These are phyloP conservation scores for Cytospora mali DNA, from an alignment of 2,329 filamentous ascomycete species.

Conservation along the genomic window DNA sequence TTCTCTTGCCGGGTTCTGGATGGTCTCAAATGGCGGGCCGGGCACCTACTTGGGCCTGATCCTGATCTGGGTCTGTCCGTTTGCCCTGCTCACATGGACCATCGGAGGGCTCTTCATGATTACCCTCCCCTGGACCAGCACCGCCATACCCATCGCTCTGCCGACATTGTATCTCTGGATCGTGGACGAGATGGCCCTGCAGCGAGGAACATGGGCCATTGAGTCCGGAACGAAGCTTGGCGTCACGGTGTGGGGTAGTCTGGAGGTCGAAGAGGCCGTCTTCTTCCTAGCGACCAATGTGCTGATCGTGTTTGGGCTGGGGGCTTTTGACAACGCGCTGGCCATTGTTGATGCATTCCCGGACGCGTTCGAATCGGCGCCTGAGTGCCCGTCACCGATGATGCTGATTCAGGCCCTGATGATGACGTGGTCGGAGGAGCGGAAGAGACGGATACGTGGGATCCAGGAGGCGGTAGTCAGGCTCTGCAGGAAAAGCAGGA, in stretches of 20 bases:
- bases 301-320: slow-evolving; percentile 69
- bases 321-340: slow-evolving; percentile 70
- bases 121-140: slow-evolving; percentile 59
- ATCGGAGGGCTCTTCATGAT: slow-evolving; percentile 67
- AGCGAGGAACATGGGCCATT: slow-evolving; percentile 73
- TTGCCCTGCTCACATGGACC: slow-evolving; percentile 65
- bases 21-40: slow-evolving; percentile 48
- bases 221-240: slow-evolving; percentile 68
- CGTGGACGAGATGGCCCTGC: slow-evolving; percentile 69
- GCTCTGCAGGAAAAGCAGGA: slow-evolving; percentile 67
- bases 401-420: slow-evolving; percentile 56
- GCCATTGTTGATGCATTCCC: slow-evolving; percentile 68
- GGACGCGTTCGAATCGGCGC: slow-evolving; percentile 53
- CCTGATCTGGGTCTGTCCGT: slow-evolving; percentile 67
- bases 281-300: slow-evolving; percentile 74
- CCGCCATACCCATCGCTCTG: slow-evolving; percentile 59
- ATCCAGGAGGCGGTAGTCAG: slow-evolving; percentile 61
- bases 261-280: slow-evolving; percentile 74
- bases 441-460: slow-evolving; percentile 59
- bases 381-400: slow-evolving; percentile 50
- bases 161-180: slow-evolving; percentile 73
- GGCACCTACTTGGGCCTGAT: slow-evolving; percentile 73
- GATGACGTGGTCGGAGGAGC: slow-evolving; percentile 51
- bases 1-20: slow-evolving; percentile 48
- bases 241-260: slow-evolving; percentile 61